phyloP scores from a whole-genome alignment of 148 eudicot species.

The Chenopodium suecicum region DNA sequence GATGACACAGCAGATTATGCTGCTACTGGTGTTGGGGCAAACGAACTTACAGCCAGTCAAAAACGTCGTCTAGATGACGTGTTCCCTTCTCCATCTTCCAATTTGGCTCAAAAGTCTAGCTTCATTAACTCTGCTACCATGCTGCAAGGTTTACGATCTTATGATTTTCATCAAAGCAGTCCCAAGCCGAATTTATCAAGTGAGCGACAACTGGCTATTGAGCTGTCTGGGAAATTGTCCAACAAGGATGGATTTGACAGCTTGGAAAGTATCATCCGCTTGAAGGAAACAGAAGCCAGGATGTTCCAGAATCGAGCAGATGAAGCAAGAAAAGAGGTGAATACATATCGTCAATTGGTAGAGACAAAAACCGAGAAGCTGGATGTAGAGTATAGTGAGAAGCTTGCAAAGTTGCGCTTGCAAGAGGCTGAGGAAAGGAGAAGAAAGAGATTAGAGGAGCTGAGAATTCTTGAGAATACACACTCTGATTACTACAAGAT shows the following conservation, averaged over 20 bases:
- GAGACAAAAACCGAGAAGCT: conserved; percentile 46
- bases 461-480: conserved; percentile 59
- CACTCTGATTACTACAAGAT: conserved; percentile 71
- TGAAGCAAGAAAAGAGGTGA: conserved; percentile 76
- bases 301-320: conserved; percentile 86
- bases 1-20: conserved; percentile 37
- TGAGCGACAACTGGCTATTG: conserved; percentile 41
- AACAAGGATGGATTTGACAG: conserved; percentile 58
- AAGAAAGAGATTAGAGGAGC: conserved; percentile 68
- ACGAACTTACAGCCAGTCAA: conserved; percentile 30
- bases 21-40: conserved; percentile 27
- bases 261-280: conserved; percentile 63
- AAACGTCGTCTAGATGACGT: conserved; percentile 30
- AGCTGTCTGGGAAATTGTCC: conserved; percentile 43
- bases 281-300: conserved; percentile 72
- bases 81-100: conserved; percentile 28
- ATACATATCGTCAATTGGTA: conserved; percentile 44
- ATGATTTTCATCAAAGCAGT: conserved; percentile 33
- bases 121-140: conserved; percentile 34
- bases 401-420: conserved; percentile 60
- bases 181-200: conserved; percentile 24
- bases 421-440: conserved; percentile 65
- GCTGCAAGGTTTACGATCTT: conserved; percentile 32
- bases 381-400: conserved; percentile 70
- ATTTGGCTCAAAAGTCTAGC: conserved; percentile 36